Evolutionary conservation across 1,284 basidiomycete species (phyloP).

Genomic region (Leccinum pachyderme): DNA sequence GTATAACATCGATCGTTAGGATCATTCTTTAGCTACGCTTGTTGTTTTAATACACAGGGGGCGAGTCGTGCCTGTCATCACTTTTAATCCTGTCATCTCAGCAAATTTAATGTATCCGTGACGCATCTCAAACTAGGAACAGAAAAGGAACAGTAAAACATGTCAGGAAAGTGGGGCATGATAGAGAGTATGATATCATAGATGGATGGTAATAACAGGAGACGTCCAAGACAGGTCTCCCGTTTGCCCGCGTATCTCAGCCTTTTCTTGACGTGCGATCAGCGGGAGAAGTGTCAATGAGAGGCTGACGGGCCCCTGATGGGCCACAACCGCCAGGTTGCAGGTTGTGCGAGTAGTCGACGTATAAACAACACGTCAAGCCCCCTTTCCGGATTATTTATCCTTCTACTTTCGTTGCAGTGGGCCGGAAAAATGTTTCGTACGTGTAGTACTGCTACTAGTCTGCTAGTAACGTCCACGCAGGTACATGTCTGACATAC

Average conservation of each 20-base stretch:
- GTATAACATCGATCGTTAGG: slow-evolving; percentile 16
- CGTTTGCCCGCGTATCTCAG: too few relatives aligned
- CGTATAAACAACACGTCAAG: background rate
- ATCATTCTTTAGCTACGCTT: slow-evolving; percentile 5
- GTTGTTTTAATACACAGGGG: slow-evolving; percentile 19
- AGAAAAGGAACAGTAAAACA: background rate
- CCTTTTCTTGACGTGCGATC: background rate
- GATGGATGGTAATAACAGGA: background rate
- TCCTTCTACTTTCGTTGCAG: background rate
- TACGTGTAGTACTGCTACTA: too few relatives aligned
- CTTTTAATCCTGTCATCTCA: background rate
- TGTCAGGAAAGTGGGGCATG: background rate
- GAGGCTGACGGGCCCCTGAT: background rate
- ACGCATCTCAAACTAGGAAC: background rate
- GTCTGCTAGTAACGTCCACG: too few relatives aligned
- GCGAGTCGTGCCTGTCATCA: slow-evolving; percentile 6
- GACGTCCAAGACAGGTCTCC: background rate
- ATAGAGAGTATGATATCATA: background rate
- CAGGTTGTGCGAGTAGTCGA: background rate
- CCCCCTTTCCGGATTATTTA: background rate
- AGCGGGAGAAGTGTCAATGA: background rate
- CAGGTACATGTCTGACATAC: background rate
- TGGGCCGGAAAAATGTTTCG: background rate
- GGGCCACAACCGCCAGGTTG: background rate
- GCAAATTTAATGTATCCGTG: slow-evolving; percentile 12